phyloP scores from a whole-genome alignment of 2,329 filamentous ascomycete genomes.

The Colletotrichum zoysiae region DNA sequence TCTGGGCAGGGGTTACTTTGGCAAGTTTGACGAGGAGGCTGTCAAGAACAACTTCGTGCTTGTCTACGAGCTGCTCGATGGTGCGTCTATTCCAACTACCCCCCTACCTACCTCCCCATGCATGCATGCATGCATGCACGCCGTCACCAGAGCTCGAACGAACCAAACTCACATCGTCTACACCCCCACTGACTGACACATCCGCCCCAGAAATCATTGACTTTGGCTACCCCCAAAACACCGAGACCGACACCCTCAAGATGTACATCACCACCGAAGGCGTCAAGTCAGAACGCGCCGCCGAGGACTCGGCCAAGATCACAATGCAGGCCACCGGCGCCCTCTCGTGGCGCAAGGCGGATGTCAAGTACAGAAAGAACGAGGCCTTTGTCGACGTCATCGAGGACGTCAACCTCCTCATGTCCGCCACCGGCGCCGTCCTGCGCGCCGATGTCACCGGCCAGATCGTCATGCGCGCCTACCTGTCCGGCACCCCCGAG shows the following conservation, averaged over 20 bases:
- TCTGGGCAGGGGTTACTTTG: slow-evolving; percentile 95
- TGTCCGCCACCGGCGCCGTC: slow-evolving; percentile 97
- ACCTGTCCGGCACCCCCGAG: slow-evolving; percentile 94
- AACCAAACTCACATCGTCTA: too few species aligned
- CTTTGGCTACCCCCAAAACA: slow-evolving; percentile 99
- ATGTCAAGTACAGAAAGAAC: slow-evolving; percentile 99
- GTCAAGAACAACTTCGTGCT: slow-evolving; percentile 99
- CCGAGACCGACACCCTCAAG: slow-evolving; percentile 97
- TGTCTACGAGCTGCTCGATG: slow-evolving; percentile 96
- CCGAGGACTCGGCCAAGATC: slow-evolving; percentile 96
- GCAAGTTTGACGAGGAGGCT: slow-evolving; percentile 98
- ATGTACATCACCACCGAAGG: slow-evolving; percentile 99
- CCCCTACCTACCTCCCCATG: too few species aligned
- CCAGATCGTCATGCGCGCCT: slow-evolving; percentile 98
- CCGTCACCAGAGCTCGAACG: background rate
- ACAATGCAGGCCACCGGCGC: slow-evolving; percentile 99
- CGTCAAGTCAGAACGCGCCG: slow-evolving; percentile 88
- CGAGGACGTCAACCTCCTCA: slow-evolving; percentile 97
- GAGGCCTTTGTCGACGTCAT: slow-evolving; percentile 99
- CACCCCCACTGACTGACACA: background rate
- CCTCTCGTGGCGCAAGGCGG: slow-evolving; percentile 94
- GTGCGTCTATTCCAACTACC: slow-evolving; percentile 59
- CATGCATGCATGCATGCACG: too few species aligned
- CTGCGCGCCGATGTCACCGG: slow-evolving; percentile 96
- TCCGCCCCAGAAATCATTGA: slow-evolving; percentile 87